Evolutionary conservation across 208 protist species (phyloP).

Genomic region (Trichomonas tenax): DNA sequence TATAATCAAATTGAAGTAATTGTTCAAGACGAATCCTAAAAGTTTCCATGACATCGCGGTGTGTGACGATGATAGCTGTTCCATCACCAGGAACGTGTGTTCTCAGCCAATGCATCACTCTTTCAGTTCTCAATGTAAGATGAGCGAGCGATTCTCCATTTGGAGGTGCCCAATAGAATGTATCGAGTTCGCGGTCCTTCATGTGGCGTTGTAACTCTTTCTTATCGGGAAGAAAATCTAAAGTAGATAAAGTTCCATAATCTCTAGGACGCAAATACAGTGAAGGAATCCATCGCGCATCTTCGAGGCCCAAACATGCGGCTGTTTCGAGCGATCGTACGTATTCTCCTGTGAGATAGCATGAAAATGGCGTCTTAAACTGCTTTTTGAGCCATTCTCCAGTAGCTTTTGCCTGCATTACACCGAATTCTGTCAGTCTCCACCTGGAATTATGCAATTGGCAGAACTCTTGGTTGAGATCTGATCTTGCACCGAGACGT

Average conservation of each 20-base stretch:
- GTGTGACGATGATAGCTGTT: background rate
- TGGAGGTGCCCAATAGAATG: slow-evolving; percentile 2
- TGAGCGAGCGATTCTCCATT: slow-evolving; percentile 15
- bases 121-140: background rate
- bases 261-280: background rate
- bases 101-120: background rate
- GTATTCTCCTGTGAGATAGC: background rate
- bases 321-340: background rate
- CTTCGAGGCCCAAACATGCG: background rate
- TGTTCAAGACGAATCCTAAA: background rate
- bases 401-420: background rate
- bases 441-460: background rate
- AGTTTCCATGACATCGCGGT: background rate
- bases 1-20: background rate
- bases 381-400: background rate
- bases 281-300: background rate
- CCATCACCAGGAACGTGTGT: background rate
- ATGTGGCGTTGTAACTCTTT: background rate
- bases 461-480: background rate
- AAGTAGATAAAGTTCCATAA: background rate
- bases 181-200: background rate
- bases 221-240: background rate
- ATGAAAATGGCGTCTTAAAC: background rate
- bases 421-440: background rate
- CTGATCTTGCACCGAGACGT: background rate